phyloP scores from a whole-genome alignment of 805 yeast species.

The Saturnispora kantuleensis region DNA sequence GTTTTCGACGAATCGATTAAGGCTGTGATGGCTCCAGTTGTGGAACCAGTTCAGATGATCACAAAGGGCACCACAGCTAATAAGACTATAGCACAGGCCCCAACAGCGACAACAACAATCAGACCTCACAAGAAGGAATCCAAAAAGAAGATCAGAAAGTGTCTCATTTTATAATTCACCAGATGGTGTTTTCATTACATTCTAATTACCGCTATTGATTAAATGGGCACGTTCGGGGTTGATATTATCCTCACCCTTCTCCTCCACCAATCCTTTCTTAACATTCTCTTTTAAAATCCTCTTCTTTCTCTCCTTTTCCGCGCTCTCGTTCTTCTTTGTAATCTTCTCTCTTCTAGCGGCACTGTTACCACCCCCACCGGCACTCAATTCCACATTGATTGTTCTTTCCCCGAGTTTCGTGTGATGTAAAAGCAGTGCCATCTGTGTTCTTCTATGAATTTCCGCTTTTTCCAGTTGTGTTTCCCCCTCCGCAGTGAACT shows the following conservation, averaged over 20 bases:
- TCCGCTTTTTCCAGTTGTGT: slow-evolving; percentile 32
- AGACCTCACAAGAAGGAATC: not conserved
- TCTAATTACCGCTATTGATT: slow-evolving; percentile 8
- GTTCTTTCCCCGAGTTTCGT: slow-evolving; percentile 57
- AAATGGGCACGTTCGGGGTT: slow-evolving; percentile 60
- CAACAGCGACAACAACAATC: slow-evolving; percentile 1
- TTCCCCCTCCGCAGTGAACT: slow-evolving; percentile 41
- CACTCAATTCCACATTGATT: slow-evolving; percentile 93
- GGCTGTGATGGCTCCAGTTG: slow-evolving; percentile 48
- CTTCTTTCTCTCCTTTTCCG: slow-evolving; percentile 58
- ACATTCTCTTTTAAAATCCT: slow-evolving; percentile 40
- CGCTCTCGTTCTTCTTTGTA: slow-evolving; percentile 65
- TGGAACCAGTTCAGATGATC: not conserved
- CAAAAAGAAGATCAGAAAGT: slow-evolving; percentile 38
- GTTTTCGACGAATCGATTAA: slow-evolving; percentile 78
- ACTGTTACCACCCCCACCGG: slow-evolving; percentile 96
- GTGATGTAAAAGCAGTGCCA: slow-evolving; percentile 79
- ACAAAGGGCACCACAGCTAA: slow-evolving; percentile 13
- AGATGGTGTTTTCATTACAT: not conserved
- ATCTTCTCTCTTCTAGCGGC: slow-evolving; percentile 57
- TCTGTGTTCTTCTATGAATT: slow-evolving; percentile 72
- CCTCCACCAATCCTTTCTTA: slow-evolving; percentile 27
- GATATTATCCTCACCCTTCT: slow-evolving; percentile 15
- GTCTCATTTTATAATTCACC: slow-evolving; percentile 32
- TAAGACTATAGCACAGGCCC: not conserved